Base-by-base conservation (phyloP, 83 land plant species). In the Isoetes engelmannii region DNA sequence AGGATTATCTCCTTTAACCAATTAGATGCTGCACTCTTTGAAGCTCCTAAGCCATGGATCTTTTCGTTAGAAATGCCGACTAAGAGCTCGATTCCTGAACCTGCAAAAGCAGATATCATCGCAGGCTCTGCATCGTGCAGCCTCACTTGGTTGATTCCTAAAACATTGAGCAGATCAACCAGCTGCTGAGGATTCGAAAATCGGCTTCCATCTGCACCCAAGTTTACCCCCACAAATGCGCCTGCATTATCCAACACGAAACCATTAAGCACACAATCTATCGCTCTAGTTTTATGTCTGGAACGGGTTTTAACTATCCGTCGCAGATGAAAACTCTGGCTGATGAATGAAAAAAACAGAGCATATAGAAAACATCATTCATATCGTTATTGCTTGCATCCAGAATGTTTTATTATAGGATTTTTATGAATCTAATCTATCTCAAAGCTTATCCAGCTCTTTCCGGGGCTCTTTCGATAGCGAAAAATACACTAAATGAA, bases 201-300 rank as follows among this genome's bases (percentile, higher is more conserved):
- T 13, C 41, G 41, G 67, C n/a, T 13, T 9, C 44, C 67, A 17
- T 64, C 47, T 12, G 67, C 9, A 1, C 53, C 47, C 10, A 18
- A 64, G 67, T 64, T 64, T 9, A 64, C 47, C 12, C 67, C 67
- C 44, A 64, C 67, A 44, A 64, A 64, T 41, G 67, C 47, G n/a
- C 54, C 54, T 51, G 54, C 54, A 51, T 51, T 28, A 28, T 28
- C 0, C 37, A 28, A 28, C 37, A 28, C 37, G 37, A 28, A 28
- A 28, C 2, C 37, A 28, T 28, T 28, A 28, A 28, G 1, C 37
- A 28, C 37, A 2, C 37, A 28, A 28, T 28, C 37, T 2, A 28
- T 28, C 2, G 37, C 37, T 28, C 37, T 28, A 28, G 37, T 28
- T 28, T 28, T 28, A 28, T 28, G 37, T 28, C 37, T 28, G 37